Evolutionary conservation across 2,329 filamentous ascomycete species (phyloP), one percentile per base, ranked within the genome.

Genomic region (Fusarium pseudonygamai): DNA sequence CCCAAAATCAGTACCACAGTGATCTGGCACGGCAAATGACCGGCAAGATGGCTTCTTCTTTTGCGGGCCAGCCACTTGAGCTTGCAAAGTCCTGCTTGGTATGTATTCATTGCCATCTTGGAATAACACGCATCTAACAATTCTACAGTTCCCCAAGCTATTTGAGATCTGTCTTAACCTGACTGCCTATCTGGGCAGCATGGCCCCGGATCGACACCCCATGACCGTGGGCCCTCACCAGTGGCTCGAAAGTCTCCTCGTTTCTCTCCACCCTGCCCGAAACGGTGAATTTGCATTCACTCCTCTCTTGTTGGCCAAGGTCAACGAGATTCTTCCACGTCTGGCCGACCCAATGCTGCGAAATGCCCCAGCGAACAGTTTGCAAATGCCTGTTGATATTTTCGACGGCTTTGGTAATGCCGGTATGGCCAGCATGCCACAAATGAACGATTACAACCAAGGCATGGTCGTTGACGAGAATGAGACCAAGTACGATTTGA

Each of bases 231-330:
- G 91, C 1, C 93, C 93, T 7, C 90, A 90, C 40, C 93, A 96
- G 77, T 91, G 94, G 78, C 88, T 97, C 10, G 90, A 90, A 68
- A 88, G 92, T 66, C 87, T 95, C 36, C 83, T 93, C 45, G 89
- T 88, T 66, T 86, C 94, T 14, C 85, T 95, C 6, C 90, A 91
- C 5, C 85, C 90, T 14, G 87, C 96, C 24, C 92, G 93, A n/a
- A 91, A 90, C 64, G 93, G 93, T 12, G 88, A 95, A 64, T 88
- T 92, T 70, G 91, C 92, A 58, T 96, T 94, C 79, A 85, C 96
- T 20, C 93, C 93, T 6, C 86, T 97, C 1, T 86, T 97, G 3
- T 83, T 96, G 62, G 89, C 88, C 79, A 96, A 96, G 83, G 88
- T 96, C 43, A 87, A 91, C 69, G 92, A 96, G 46, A 87, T 92